Evolutionary conservation across 768 basidiomycete species (phyloP), one percentile per base, ranked within the genome.

Genomic region (Amanita inopinata): DNA sequence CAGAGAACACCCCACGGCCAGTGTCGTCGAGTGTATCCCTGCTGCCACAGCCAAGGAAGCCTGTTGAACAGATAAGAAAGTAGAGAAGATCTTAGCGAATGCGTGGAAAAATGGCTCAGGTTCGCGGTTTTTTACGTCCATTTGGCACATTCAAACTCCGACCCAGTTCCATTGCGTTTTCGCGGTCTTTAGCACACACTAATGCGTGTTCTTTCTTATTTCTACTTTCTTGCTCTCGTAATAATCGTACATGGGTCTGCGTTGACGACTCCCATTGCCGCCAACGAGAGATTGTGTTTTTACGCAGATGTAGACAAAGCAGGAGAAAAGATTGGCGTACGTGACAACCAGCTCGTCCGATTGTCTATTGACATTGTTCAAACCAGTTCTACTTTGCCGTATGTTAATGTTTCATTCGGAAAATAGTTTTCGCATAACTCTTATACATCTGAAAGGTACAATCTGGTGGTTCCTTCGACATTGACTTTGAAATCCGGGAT

Each of bases 301-400:
- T 97, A 87, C 53, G 88, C 91, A 4, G 89, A 93, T 57, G 93
- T 94, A 15, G 96, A 99, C 69, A 94, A 93, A 69, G 79, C 76
- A 1, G 88, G 89, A 44, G 85, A 91, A 69, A 94, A 91, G 72
- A 79, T 92, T 51, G 83, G 87, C 38, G 86, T 84, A 62, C 51
- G 81, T 73, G 31, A 14, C 17, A 19, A 31, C 30, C 19, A 34
- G 11, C 30, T 11, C 24, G 14, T 18, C 10, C 4, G 35, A 14
- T n/a, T 24, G 8, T 14, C 8, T 27, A 5, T 34, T 50, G 38
- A 49, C 32, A 33, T 48, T 7, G 30, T 48, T 48, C 56, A n/a
- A 57, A 3, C 34, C 25, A 97, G 78, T 97, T 99, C 65, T 97
- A 97, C 68, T 98, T 91, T 69, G 94, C 94, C 49, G 93, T 89